phyloP scores from a whole-genome alignment of 768 basidiomycete genomes.

The Naganishia vaughanmartiniae region DNA sequence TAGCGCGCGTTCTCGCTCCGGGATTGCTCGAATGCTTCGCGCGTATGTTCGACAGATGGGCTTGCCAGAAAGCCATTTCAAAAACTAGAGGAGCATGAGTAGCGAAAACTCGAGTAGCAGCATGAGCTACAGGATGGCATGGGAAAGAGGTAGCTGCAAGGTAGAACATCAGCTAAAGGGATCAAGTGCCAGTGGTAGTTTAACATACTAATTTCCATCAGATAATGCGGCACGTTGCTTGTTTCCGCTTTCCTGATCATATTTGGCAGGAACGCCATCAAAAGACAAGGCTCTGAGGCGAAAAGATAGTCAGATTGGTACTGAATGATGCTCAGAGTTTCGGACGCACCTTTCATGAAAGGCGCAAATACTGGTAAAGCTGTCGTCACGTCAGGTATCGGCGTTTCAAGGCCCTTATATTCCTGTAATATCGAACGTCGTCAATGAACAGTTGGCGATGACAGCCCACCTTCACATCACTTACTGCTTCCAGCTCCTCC shows the following conservation, averaged over 20 bases:
- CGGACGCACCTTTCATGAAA: background rate
- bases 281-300: background rate
- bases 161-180: background rate
- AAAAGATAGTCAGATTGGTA: background rate
- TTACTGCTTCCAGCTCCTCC: constrained; percentile 13
- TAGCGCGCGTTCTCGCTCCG: background rate
- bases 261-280: constrained; percentile 10
- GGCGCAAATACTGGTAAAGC: constrained; percentile 8
- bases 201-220: constrained; percentile 1
- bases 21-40: background rate
- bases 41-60: background rate
- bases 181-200: background rate
- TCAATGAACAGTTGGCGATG: background rate
- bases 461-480: background rate
- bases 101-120: constrained; percentile 1
- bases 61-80: background rate
- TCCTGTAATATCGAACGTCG: background rate
- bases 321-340: background rate
- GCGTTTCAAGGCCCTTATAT: background rate
- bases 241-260: background rate
- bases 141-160: constrained; percentile 1
- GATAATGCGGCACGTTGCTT: background rate
- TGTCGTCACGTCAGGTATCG: constrained; percentile 4
- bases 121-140: background rate
- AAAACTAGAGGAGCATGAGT: background rate